These are phyloP conservation scores for Pelargonium fulgidum DNA, from an alignment of 441 rosid species.

Conservation along the genomic window DNA sequence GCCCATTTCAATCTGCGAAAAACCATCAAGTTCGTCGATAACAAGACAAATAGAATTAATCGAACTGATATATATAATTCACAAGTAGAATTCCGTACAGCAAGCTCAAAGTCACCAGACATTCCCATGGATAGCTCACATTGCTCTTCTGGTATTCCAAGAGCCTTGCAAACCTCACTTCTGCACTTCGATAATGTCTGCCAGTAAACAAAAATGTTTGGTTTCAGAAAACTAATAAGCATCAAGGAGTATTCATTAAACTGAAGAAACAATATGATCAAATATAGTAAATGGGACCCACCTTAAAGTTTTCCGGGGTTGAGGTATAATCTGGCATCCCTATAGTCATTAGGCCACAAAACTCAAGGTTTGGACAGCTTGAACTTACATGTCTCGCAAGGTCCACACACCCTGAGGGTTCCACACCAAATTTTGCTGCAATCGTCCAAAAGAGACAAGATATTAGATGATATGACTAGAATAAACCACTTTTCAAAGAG, in stretches of 20 bases:
- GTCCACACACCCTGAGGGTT: constrained; percentile 74
- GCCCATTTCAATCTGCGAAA: constrained; percentile 80
- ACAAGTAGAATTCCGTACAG: constrained; percentile 41
- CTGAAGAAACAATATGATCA: neutral
- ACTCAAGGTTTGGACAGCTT: constrained; percentile 69
- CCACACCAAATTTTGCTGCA: constrained; percentile 88
- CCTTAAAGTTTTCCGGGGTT: constrained; percentile 97
- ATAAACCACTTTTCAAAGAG: neutral
- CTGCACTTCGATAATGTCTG: constrained; percentile 85
- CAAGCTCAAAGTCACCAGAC: constrained; percentile 90
- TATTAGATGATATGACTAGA: constrained; percentile 4
- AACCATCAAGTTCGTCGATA: neutral
- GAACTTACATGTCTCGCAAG: constrained; percentile 61
- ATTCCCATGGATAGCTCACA: constrained; percentile 98
- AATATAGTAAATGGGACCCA: constrained; percentile 17
- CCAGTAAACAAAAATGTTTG: constrained; percentile 16
- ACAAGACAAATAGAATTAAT: neutral
- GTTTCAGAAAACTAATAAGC: constrained; percentile 12
- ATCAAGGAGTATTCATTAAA: neutral
- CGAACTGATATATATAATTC: neutral
- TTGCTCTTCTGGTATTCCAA: constrained; percentile 70
- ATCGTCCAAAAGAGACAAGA: constrained; percentile 16
- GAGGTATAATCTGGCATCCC: constrained; percentile 92
- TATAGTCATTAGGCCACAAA: constrained; percentile 88
- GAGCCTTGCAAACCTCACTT: constrained; percentile 75